These are phyloP conservation scores for Diaporthe humulicola DNA, from an alignment of 2,329 filamentous ascomycete species.

Conservation along the genomic window DNA sequence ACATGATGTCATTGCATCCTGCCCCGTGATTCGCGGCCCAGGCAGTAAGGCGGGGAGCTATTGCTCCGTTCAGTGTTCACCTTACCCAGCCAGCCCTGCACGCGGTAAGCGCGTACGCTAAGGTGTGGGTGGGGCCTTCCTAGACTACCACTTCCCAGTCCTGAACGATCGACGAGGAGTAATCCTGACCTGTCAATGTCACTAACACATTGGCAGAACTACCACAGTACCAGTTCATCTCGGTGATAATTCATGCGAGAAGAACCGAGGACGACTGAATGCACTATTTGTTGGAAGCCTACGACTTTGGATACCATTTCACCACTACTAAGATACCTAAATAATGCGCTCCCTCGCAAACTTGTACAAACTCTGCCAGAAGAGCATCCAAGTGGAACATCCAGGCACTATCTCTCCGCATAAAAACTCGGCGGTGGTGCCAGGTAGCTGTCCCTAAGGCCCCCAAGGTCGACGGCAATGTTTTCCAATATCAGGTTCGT, in stretches of 20 bases:
- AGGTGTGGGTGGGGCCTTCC: too few relatives aligned
- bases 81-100: background rate
- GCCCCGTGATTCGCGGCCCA: constrained; percentile 6
- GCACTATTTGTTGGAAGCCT: too few relatives aligned
- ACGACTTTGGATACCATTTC: too few relatives aligned
- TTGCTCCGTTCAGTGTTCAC: constrained; percentile 32
- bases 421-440: constrained; percentile 46
- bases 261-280: too few relatives aligned
- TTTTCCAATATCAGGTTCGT: constrained; percentile 50
- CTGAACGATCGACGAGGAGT: background rate
- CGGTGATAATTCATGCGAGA: too few relatives aligned
- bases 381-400: too few relatives aligned
- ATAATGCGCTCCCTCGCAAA: background rate
- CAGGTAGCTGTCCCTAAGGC: constrained; percentile 51
- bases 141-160: too few relatives aligned
- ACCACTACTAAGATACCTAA: too few relatives aligned
- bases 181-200: background rate
- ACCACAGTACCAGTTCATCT: too few relatives aligned
- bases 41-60: constrained; percentile 30
- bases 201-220: too few relatives aligned
- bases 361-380: background rate
- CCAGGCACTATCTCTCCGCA: background rate
- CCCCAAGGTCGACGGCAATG: constrained; percentile 53
- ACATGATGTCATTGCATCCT: constrained; percentile 36
- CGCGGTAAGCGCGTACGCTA: background rate